A percentile compares a stretch with the other conserved stretches of the same genome.
These are phyloP conservation scores for Metschnikowia borealis DNA, from an alignment of 805 yeast species.

Conservation along the genomic window DNA sequence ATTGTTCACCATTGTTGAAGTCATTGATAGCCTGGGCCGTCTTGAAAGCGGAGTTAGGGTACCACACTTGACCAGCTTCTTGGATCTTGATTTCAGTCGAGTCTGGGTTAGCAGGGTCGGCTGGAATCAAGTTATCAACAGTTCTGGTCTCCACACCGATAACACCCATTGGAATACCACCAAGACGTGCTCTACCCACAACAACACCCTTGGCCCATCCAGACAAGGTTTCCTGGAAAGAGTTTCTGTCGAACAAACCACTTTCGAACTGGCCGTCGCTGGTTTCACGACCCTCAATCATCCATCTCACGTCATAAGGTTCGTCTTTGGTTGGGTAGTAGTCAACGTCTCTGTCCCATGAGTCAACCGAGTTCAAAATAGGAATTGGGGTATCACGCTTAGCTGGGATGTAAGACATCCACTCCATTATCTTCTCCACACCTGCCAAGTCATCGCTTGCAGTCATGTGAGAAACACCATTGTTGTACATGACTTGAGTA, in stretches of 20 bases:
- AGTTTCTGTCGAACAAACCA: constrained; percentile 88
- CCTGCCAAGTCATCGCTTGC: constrained; percentile 97
- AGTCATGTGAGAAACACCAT: constrained; percentile 97
- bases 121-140: constrained; percentile 88
- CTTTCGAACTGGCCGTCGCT: constrained; percentile 68
- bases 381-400: constrained; percentile 89
- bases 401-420: constrained; percentile 95
- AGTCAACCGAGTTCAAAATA: constrained; percentile 71
- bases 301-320: constrained; percentile 88
- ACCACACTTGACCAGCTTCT: constrained; percentile 99
- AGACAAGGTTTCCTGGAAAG: constrained; percentile 92
- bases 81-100: constrained; percentile 83
- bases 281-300: constrained; percentile 79
- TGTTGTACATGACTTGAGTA: constrained; percentile 96
- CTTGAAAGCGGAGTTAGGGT: constrained; percentile 98
- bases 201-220: constrained; percentile 99
- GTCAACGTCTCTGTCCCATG: constrained; percentile 92
- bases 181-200: constrained; percentile 97
- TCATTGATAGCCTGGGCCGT: constrained; percentile 98
- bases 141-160: constrained; percentile 92
- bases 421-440: constrained; percentile 87
- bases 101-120: constrained; percentile 97
- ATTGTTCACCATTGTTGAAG: constrained; percentile 96
- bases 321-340: constrained; percentile 69
- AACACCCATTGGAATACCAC: constrained; percentile 98